Conservation (phyloP, 2,329 filamentous ascomycete species). For the Aspergillus novoparasiticus region DNA sequence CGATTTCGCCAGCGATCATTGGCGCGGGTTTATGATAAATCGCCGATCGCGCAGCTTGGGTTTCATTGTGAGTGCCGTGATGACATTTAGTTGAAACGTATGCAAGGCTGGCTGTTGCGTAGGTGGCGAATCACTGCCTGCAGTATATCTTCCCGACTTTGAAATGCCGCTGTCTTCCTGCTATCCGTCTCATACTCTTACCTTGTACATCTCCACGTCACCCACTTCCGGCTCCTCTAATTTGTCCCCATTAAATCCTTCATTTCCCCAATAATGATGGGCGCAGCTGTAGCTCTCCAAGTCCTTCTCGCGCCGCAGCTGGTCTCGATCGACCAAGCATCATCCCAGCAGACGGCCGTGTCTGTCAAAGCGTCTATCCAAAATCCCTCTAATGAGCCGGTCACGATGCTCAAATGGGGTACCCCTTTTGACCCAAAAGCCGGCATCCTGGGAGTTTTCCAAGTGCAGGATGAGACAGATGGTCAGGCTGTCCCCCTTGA, state of each 20-base stretch:
- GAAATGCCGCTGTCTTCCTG: background rate
- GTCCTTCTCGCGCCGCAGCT: slow-evolving; percentile 9
- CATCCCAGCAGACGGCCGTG: slow-evolving; percentile 16
- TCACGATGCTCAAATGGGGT: slow-evolving; percentile 42
- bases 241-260: background rate
- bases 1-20: background rate
- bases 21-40: background rate
- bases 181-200: background rate
- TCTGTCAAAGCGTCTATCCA: slow-evolving; percentile 30
- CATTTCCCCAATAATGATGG: slow-evolving; percentile 11
- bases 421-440: slow-evolving; percentile 40
- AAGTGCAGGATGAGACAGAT: slow-evolving; percentile 27
- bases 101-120: background rate
- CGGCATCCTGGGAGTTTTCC: slow-evolving; percentile 34
- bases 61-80: background rate
- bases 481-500: slow-evolving; percentile 28
- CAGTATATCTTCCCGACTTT: background rate
- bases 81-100: background rate
- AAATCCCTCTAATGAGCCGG: slow-evolving; percentile 29
- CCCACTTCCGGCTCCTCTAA: background rate
- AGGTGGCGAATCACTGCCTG: background rate
- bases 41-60: background rate
- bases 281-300: slow-evolving; percentile 21
- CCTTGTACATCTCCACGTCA: background rate
- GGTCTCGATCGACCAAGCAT: slow-evolving; percentile 3